Evolutionary conservation across 352 stramenopile species (phyloP).

Genomic region (Phytophthora crassamura): DNA sequence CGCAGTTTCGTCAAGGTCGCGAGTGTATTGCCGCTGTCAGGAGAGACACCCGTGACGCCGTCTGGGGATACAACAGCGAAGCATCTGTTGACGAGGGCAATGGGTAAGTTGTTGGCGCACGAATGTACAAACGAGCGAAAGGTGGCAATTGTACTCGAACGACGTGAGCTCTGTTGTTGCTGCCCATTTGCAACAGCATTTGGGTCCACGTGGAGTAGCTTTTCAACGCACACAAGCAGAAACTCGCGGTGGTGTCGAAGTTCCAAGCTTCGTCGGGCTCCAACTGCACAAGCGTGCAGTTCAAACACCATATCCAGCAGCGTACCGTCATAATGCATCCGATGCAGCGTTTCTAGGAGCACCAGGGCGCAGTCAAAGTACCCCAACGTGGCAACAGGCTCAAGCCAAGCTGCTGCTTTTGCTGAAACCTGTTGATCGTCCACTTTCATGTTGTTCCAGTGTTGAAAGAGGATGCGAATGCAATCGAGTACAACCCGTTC

Average conservation of each 20-base stretch:
- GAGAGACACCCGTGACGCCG: not conserved
- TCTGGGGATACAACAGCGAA: slow-evolving; percentile 1
- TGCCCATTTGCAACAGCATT: not conserved
- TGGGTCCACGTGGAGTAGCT: slow-evolving; percentile 22
- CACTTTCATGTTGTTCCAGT: slow-evolving; percentile 5
- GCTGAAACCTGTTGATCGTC: not conserved
- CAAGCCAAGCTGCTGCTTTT: slow-evolving; percentile 27
- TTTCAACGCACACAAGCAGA: slow-evolving; percentile 26
- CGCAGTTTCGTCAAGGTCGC: slow-evolving; percentile 13
- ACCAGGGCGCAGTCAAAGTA: slow-evolving; percentile 40
- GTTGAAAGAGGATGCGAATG: slow-evolving; percentile 17
- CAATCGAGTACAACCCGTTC: slow-evolving; percentile 16
- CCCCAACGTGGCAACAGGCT: slow-evolving; percentile 15
- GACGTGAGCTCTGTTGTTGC: not conserved
- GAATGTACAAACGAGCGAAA: slow-evolving; percentile 28
- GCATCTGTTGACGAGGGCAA: slow-evolving; percentile 21
- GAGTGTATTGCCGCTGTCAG: not conserved
- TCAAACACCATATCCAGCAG: slow-evolving; percentile 39
- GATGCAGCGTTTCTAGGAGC: slow-evolving; percentile 26
- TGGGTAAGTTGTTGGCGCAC: slow-evolving; percentile 39
- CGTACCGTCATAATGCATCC: not conserved
- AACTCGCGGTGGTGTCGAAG: slow-evolving; percentile 22
- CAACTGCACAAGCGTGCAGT: slow-evolving; percentile 11
- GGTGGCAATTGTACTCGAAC: not conserved
- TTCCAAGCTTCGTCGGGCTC: not conserved